phyloP scores from a whole-genome alignment of 2,329 filamentous ascomycete genomes.

The Moelleriella libera region DNA sequence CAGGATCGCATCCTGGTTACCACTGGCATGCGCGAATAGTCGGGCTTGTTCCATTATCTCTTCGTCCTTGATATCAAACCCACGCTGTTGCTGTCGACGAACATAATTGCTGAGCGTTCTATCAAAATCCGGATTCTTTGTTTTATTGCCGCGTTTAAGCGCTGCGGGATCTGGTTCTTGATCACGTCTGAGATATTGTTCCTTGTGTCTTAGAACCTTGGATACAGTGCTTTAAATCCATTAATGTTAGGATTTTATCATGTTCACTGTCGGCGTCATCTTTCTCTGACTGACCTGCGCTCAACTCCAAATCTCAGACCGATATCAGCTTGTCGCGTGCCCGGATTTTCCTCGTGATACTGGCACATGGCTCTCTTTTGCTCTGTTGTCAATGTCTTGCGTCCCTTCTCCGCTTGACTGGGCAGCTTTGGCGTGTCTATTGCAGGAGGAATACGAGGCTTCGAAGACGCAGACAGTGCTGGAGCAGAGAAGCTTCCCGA shows the following conservation, averaged over 20 bases:
- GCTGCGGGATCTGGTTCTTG: conserved; percentile 42
- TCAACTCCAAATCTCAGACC: conserved; percentile 92
- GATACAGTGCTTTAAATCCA: conserved; percentile 71
- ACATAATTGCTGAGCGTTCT: conserved; percentile 80
- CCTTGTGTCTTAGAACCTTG: conserved; percentile 87
- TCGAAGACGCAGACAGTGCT: conserved; percentile 43
- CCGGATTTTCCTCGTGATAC: conserved; percentile 81
- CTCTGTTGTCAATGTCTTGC: conserved; percentile 81
- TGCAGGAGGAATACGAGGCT: conserved; percentile 32
- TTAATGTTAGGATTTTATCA: neutral
- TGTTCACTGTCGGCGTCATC: neutral
- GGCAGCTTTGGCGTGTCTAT: conserved; percentile 13
- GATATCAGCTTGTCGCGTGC: conserved; percentile 90
- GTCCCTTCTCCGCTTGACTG: conserved; percentile 43
- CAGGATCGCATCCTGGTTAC: conserved; percentile 55
- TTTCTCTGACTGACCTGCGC: conserved; percentile 60
- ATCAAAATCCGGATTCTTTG: conserved; percentile 82
- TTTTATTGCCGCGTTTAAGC: conserved; percentile 61
- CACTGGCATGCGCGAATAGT: conserved; percentile 60
- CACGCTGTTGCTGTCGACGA: conserved; percentile 64
- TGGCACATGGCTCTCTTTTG: conserved; percentile 89
- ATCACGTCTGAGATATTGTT: conserved; percentile 84
- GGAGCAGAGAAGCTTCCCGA: conserved; percentile 41
- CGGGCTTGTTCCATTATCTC: conserved; percentile 73
- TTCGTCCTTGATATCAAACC: conserved; percentile 60